Evolutionary conservation across 345 rosid genomes (phyloP), one percentile per base, ranked within the genome.

Genomic region (Dovyalis caffra): DNA sequence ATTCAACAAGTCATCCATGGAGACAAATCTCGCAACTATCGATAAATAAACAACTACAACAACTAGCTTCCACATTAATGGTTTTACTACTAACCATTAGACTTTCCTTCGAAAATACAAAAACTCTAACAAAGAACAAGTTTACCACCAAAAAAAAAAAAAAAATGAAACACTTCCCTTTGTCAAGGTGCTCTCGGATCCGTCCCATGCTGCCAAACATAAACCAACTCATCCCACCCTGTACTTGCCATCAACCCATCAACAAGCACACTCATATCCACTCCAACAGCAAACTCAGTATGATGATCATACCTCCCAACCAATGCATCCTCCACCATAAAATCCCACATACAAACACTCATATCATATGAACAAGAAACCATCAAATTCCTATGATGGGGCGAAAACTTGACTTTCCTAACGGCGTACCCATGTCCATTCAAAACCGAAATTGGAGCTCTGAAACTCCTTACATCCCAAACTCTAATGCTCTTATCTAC

Each of bases 151-250:
- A 25, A 31, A 72, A 7, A 23, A n/a, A 69, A 61, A 68, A 38
- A 58, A 28, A 64, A 0, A 32, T 2, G 58, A 64, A 74, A 29
- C 49, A 73, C 33, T 65, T 70, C 68, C 62, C 82, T 23, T 56
- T 21, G 15, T 76, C 84, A 95, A 81, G 83, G 81, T 1, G 91
- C 95, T 85, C 92, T 86, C 0, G 98, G 98, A 68, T 91, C 98
- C 78, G 88, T 93, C 74, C 99, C 97, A 26, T 93, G 93, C 78
- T 90, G 99, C 98, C 98, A 93, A 68, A 93, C 88, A 10, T 88
- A 93, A 47, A 95, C 98, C 67, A 91, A 73, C 84, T 90, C 98
- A 23, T 95, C 99, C 99, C 98, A 95, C 20, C 98, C 97, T 0
- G 99, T 88, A 53, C 97, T 95, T 5, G 97, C 98, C 80, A 93